Base-by-base conservation (phyloP, 495 filamentous ascomycete species). In the Aspergillus baeticus region DNA sequence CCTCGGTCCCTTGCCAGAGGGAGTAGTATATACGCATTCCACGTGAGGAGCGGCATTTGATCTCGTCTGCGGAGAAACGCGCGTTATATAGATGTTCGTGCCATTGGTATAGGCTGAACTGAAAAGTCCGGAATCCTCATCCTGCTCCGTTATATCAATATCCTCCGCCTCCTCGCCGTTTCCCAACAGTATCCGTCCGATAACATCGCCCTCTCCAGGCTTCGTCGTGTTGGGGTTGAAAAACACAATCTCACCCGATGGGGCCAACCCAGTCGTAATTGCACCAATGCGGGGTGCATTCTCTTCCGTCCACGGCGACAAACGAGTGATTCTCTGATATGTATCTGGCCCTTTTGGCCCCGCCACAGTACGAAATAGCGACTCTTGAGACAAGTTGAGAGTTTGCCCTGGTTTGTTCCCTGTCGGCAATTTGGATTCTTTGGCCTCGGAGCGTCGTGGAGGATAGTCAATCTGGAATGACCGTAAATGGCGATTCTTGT, bases 401-500 rank as follows among this genome's bases (percentile, higher is more conserved):
- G 86, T 79, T 62, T 77, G 80, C 11, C 69, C 71, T 22, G 66
- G 53, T 55, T 72, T 72, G 58, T 56, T 64, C 58, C 55, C 63
- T 61, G 38, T 59, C 52, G 17, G n/a, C 3, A 26, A 18, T 15
- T 50, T 57, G 29, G 26, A 14, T 17, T 43, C 42, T n/a, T 18
- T 39, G 36, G 54, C 33, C 11, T 57, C 45, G 20, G 45, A 26
- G 23, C 54, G 54, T 38, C 55, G 63, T 38, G 57, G 66, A 15
- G 74, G 80, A 38, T 72, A 74, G 45, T 81, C 74, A 55, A 93
- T 77, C 41, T 77, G 68, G 62, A 96, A 94, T n/a, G 90, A 78
- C 43, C 92, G 80, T 54, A 98, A 82, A 69, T 98, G 94, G 61
- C 90, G 81, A 65, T 98, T 98, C 64, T 86, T 90, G 26, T 88